These are phyloP conservation scores for Skeletonema grethae DNA, from an alignment of 108 stramenopile genomes.

Conservation along the genomic window DNA sequence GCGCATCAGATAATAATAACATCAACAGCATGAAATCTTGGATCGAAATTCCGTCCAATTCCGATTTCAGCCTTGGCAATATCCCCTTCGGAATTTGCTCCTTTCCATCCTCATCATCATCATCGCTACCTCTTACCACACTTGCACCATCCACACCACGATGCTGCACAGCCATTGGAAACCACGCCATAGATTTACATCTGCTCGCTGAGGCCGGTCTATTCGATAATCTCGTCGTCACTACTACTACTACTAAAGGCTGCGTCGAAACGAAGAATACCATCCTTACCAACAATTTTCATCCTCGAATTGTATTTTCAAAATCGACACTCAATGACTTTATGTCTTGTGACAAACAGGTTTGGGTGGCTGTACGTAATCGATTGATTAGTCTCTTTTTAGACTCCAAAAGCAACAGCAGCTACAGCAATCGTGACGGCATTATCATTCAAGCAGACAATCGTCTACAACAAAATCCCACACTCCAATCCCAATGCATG, in stretches of 20 bases:
- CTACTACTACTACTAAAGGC: background rate
- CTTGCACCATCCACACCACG: conserved; percentile 33
- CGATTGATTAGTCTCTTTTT: conserved; percentile 64
- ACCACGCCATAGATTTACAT: conserved; percentile 67
- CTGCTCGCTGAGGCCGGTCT: conserved; percentile 78
- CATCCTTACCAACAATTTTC: conserved; percentile 34
- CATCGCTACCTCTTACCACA: background rate
- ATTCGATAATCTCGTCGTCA: conserved; percentile 40
- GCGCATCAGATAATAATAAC: too few species aligned
- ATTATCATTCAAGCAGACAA: conserved; percentile 24
- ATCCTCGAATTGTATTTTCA: conserved; percentile 49
- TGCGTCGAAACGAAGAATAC: background rate
- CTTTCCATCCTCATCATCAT: conserved; percentile 18
- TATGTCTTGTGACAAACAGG: conserved; percentile 52
- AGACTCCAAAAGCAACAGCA: background rate
- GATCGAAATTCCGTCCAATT: conserved; percentile 60
- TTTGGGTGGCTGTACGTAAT: conserved; percentile 76
- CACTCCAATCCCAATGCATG: conserved; percentile 51
- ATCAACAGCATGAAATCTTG: conserved; percentile 30
- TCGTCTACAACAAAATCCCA: conserved; percentile 28
- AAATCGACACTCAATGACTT: conserved; percentile 71
- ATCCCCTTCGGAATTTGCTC: conserved; percentile 89
- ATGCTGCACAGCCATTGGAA: conserved; percentile 77
- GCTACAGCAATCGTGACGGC: background rate
- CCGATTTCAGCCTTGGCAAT: conserved; percentile 85